Base-by-base conservation (phyloP, 331 rosid species). In the Pyrus hybrid region DNA sequence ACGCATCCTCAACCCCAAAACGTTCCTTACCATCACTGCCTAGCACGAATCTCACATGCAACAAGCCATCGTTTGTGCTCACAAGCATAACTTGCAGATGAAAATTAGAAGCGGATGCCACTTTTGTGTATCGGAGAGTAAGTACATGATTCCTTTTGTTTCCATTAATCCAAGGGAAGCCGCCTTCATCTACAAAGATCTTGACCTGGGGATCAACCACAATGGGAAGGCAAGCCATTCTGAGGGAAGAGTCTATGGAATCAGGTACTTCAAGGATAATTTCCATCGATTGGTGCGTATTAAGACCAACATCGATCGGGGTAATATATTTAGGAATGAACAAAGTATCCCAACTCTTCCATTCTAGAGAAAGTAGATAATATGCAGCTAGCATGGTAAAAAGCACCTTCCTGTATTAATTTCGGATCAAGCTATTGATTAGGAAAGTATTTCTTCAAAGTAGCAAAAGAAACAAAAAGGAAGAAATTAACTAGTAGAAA, bases 171-270 rank as follows among this genome's bases (percentile, higher is more conserved):
- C 93, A 2, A 80, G 88, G 68, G 83, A 82, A 13, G 79, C 87
- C 0, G 84, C 78, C 23, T 77, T 80, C 1, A 83, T 81, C 56
- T 89, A 89, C 2, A 89, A 86, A 23, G 94, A 89, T 74, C 56
- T 76, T 62, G 90, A 85, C 23, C 57, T 85, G 54, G 94, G 94
- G 5, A 83, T 82, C 63, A 81, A 78, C 66, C 76, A 71, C 41
- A 83, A 71, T 78, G 78, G 47, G 54, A 51, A 20, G 3, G 71
- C 75, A 2, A 47, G 14, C 47, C n/a, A 79, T n/a, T 53, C 13
- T 0, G 35, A 60, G 4, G 80, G 83, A 35, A 29, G 4, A 3
- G 56, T 1, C 49, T 85, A 85, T 76, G 93, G 89, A 23, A 13
- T 8, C 41, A 79, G 83, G 57, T 79, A 26, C 30, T 89, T 85